Base-by-base conservation (phyloP, 2,329 filamentous ascomycete species). In the Plenodomus tracheiphilus region DNA sequence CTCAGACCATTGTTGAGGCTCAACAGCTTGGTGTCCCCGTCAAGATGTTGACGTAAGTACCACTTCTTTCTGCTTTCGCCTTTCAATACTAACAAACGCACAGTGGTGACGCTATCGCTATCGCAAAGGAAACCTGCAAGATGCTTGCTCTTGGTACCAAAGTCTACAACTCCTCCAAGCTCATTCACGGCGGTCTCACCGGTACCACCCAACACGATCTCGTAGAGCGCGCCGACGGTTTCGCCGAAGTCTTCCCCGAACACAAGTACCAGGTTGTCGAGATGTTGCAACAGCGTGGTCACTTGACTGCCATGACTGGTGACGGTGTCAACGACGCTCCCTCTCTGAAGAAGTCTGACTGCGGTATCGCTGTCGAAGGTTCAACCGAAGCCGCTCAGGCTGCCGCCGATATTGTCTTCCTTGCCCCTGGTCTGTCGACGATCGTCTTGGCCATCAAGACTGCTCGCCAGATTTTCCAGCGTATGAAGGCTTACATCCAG, bases 91-190 rank as follows among this genome's bases (percentile, higher is more conserved):
- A 46, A 50, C 42, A 46, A 34, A 39, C 25, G 7, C 3, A 11
- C 32, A 62, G 57, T 76, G 87, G 87, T 82, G 87, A 90, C 70
- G 87, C 87, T 58, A 87, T 89, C 63, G 86, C 87, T 64, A 90
- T 90, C 59, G 87, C 87, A 51, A 89, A 89, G 79, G 87, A 90
- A 76, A 90, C 87, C 61, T 90, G 87, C 82, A 88, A 89, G 79
- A 89, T 89, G 85, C 80, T 90, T 71, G 85, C 86, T 59, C 83
- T 90, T 51, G 86, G 86, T 63, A 89, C 87, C 71, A 89, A 89
- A 80, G 87, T 91, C 59, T 90, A 90, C 80, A 88, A 89, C 79
- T 89, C 87, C 51, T 84, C 87, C 69, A 86, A 85, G 76, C 82
- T 91, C 59, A 88, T 89, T 63, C 85, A 88, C 75, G 86, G 86